phyloP scores from a whole-genome alignment of 805 yeast genomes.

The Blastobotrys americana region DNA sequence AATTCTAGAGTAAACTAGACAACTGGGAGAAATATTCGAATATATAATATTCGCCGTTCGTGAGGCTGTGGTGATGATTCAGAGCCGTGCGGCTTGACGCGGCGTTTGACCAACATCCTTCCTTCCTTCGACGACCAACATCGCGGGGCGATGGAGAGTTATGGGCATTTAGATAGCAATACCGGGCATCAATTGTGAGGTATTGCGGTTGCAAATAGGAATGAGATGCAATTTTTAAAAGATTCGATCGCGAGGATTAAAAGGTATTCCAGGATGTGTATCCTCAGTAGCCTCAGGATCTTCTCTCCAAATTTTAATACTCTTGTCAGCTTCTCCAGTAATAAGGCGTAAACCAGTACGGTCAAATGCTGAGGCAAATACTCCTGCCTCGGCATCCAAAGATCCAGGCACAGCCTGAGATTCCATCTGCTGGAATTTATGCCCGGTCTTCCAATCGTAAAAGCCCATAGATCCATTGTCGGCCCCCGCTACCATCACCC shows the following conservation, averaged over 20 bases:
- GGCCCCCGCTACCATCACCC: slow-evolving; percentile 69
- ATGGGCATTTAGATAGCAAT: too few relatives aligned
- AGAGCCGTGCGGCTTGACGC: too few relatives aligned
- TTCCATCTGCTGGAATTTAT: slow-evolving; percentile 45
- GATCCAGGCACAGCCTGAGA: slow-evolving; percentile 68
- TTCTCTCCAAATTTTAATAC: slow-evolving; percentile 52
- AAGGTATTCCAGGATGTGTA: slow-evolving; percentile 33
- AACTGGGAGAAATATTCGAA: too few relatives aligned
- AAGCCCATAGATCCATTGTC: slow-evolving; percentile 75
- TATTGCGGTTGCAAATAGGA: too few relatives aligned
- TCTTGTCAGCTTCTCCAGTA: slow-evolving; percentile 86
- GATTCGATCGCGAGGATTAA: slow-evolving; percentile 26
- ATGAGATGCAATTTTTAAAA: too few relatives aligned
- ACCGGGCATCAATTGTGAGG: too few relatives aligned
- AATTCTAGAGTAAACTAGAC: too few relatives aligned
- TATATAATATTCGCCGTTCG: too few relatives aligned
- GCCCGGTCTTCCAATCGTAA: slow-evolving; percentile 71
- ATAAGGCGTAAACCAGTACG: slow-evolving; percentile 70
- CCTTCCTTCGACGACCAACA: too few relatives aligned
- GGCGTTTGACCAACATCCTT: too few relatives aligned
- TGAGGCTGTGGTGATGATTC: too few relatives aligned
- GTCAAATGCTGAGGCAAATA: slow-evolving; percentile 69
- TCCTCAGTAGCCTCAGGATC: slow-evolving; percentile 34
- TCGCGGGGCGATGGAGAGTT: too few relatives aligned
- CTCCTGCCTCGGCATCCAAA: slow-evolving; percentile 55